Evolutionary conservation across 2,329 filamentous ascomycete genomes (phyloP), one percentile per base, ranked within the genome.

Genomic region (Trichoderma lentiforme): DNA sequence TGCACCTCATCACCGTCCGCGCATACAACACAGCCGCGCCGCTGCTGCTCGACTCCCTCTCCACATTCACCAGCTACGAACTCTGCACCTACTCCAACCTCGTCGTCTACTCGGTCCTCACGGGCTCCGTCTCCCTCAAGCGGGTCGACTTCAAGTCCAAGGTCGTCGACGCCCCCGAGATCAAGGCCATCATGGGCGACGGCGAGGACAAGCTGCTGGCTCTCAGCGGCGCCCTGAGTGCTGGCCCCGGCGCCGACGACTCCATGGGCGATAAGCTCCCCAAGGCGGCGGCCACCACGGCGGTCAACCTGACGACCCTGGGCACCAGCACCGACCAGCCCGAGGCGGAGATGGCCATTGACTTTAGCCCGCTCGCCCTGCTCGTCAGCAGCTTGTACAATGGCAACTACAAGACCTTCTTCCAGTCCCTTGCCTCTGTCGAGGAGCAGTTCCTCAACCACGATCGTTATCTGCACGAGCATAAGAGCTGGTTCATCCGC

Each of bases 121-220:
- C 96, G 43, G 96, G 96, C 72, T 97, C 95, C 7, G 92, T 98
- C 28, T 96, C 95, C 60, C 89, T 99, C 71, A 97, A 98, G 86
- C 92, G 96, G 63, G 94, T 98, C 39, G 96, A 99, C 82, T 99
- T 99, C 89, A 99, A 99, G 87, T 93, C 93, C 75, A 98, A 98
- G 86, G 96, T 99, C 30, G 95, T 99, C 53, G 96, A 99, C 81
- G 96, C 96, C 8, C 95, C 96, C 14, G 96, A 99, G 84, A 98
- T 99, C 84, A 97, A 96, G 84, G 96, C 96, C 47, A 97, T 99
- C 74, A 89, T 99, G 28, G 96, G 95, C 72, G 91, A 95, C 76
- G 91, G 91, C 28, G 93, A 97, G 77, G 95, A 98, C 79, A 95
- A 95, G 83, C 85, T 97, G 70, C 87, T 94, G 36, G 94, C 94